Conservation (phyloP, 305 asterid species). For the Fraxinus sp. region DNA sequence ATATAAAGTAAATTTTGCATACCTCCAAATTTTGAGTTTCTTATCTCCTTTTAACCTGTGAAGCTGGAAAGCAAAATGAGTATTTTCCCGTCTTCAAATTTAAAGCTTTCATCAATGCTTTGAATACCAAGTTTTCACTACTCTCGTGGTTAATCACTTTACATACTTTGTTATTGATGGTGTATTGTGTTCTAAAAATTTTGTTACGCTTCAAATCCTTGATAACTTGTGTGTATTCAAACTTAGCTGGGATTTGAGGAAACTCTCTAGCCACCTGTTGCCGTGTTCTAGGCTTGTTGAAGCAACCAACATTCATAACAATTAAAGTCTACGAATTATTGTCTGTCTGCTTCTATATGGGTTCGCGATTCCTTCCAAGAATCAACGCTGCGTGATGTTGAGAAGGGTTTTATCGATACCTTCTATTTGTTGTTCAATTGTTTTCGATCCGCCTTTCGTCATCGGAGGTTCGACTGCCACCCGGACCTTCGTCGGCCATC, state of each 20-base stretch:
- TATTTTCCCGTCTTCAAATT: neutral
- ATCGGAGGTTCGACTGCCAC: neutral
- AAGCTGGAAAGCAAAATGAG: neutral
- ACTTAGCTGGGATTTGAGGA: neutral
- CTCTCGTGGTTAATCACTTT: neutral
- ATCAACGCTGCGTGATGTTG: neutral
- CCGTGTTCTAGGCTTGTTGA: neutral
- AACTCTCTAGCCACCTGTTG: neutral
- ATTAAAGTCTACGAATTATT: neutral
- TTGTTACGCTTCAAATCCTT: neutral
- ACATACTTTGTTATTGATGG: neutral
- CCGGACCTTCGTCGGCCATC: neutral
- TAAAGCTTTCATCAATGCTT: neutral
- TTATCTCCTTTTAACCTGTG: neutral
- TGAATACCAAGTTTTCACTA: neutral
- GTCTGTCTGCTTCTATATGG: neutral
- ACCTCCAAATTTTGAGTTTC: neutral
- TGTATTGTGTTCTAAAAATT: neutral
- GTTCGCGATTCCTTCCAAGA: neutral
- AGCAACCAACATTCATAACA: neutral
- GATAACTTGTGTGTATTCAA: neutral
- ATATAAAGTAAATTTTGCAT: neutral
- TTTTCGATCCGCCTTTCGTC: neutral
- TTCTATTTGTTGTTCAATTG: neutral
- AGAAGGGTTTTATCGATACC: neutral